phyloP scores from a whole-genome alignment of 169 alveolate genomes.

The Haemoproteus tartakovskyi region DNA sequence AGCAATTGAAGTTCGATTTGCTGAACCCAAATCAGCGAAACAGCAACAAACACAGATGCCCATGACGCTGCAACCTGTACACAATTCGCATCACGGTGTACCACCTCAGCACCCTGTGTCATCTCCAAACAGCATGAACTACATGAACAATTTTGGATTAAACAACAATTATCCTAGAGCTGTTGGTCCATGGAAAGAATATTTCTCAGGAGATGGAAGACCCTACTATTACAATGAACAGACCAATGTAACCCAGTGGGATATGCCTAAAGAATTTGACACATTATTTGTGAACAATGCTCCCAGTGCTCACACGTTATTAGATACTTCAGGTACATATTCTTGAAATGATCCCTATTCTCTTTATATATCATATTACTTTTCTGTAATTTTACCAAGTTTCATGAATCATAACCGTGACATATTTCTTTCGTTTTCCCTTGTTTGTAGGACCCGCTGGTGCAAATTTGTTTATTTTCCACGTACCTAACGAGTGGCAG shows the following conservation, averaged over 20 bases:
- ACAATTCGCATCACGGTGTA: slow-evolving; percentile 41
- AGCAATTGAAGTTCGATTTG: slow-evolving; percentile 89
- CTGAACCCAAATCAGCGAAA: slow-evolving; percentile 77
- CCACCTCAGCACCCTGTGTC: slow-evolving; percentile 28
- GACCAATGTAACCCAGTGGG: slow-evolving; percentile 89
- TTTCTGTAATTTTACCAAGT: too few species aligned
- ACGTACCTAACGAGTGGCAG: slow-evolving; percentile 89
- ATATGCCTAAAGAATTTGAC: slow-evolving; percentile 84
- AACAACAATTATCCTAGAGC: slow-evolving; percentile 80
- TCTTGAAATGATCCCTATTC: too few species aligned
- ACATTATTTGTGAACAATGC: too few species aligned
- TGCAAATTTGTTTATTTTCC: slow-evolving; percentile 88
- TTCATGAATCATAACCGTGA: too few species aligned
- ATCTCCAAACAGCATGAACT: slow-evolving; percentile 49
- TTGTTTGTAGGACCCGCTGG: slow-evolving; percentile 96
- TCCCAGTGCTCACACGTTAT: too few species aligned
- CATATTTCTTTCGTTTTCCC: too few species aligned
- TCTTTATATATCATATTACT: too few species aligned
- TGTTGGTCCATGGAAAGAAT: slow-evolving; percentile 85
- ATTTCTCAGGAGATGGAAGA: slow-evolving; percentile 84
- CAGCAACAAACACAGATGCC: slow-evolving; percentile 60
- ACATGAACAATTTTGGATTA: slow-evolving; percentile 19
- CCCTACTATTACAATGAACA: slow-evolving; percentile 83
- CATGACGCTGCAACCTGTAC: slow-evolving; percentile 43
- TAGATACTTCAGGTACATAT: too few species aligned